Conservation (phyloP, 176 grass and related monocot species). For the Cenchrus fungigraminus region DNA sequence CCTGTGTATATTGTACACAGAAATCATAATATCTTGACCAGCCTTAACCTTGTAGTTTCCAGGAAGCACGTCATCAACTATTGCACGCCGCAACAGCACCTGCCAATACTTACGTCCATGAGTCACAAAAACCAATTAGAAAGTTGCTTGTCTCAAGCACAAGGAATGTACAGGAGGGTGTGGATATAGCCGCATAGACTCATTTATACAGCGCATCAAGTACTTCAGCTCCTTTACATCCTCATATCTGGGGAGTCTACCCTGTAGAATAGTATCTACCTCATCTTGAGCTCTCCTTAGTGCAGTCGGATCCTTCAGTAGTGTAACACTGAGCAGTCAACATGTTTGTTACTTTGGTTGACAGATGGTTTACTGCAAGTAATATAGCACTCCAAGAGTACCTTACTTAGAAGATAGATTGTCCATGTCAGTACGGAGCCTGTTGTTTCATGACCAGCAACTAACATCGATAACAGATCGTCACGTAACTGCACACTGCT, state of each 20-base stretch:
- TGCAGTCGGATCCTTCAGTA: conserved; percentile 76
- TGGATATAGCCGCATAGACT: conserved; percentile 98
- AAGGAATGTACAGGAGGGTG: conserved; percentile 84
- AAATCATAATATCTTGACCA: conserved; percentile 99
- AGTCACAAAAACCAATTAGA: conserved; percentile 39
- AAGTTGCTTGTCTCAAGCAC: conserved; percentile 42
- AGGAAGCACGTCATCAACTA: conserved; percentile 91
- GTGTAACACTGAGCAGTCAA: conserved; percentile 66
- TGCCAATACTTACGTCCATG: conserved; percentile 46
- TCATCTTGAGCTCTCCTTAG: conserved; percentile 83
- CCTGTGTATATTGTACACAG: conserved; percentile 96
- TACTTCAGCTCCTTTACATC: conserved; percentile 97
- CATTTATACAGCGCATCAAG: conserved; percentile 98
- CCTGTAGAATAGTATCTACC: conserved; percentile 87
- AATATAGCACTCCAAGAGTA: conserved; percentile 47
- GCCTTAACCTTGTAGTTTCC: conserved; percentile 87
- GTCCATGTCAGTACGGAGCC: conserved; percentile 98
- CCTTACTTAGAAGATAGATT: conserved; percentile 96
- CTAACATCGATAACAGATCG: conserved; percentile 97
- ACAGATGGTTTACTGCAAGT: conserved; percentile 11
- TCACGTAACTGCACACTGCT: conserved; percentile 86
- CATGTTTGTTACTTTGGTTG: conserved; percentile 35
- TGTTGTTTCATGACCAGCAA: conserved; percentile 99
- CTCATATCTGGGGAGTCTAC: conserved; percentile 97
- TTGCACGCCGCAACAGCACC: conserved; percentile 85